These are phyloP conservation scores for Paraurostyla sp. DNA, from an alignment of 73 alveolate genomes.

Conservation along the genomic window DNA sequence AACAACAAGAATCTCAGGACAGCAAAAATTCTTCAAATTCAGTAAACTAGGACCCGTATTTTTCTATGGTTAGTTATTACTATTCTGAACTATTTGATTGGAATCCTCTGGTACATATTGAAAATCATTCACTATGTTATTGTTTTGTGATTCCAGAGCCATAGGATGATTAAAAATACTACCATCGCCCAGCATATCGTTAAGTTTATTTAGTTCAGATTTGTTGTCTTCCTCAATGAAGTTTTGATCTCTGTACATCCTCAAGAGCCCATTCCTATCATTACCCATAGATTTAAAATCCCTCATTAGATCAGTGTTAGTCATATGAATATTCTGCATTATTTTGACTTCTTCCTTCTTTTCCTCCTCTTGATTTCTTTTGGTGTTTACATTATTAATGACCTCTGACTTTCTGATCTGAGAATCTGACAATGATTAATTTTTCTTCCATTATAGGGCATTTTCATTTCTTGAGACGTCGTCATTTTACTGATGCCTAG, in stretches of 20 bases:
- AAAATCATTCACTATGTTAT: not conserved
- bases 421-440: not conserved
- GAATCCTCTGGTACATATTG: not conserved
- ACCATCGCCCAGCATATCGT: conserved; percentile 23
- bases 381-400: too few relatives aligned
- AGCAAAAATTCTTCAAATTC: conserved; percentile 23
- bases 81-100: not conserved
- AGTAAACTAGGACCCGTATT: too few relatives aligned
- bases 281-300: conserved; percentile 5
- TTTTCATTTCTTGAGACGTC: not conserved
- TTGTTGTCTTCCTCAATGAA: not conserved
- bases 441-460: not conserved
- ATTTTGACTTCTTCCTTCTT: not conserved
- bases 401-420: not conserved
- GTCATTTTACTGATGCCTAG: not conserved
- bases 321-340: too few relatives aligned
- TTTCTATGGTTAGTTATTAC: not conserved
- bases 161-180: conserved; percentile 33
- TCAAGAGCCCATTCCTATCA: too few relatives aligned
- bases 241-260: too few relatives aligned
- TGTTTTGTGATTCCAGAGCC: not conserved
- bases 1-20: conserved; percentile 56
- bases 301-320: not conserved
- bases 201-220: conserved; percentile 1
- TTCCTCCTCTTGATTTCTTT: not conserved